Percentiles rank a stretch among this genome's conserved stretches.
These are phyloP conservation scores for Ophidiomyces ophidiicola DNA, from an alignment of 2,329 filamentous ascomycete species.

Conservation along the genomic window DNA sequence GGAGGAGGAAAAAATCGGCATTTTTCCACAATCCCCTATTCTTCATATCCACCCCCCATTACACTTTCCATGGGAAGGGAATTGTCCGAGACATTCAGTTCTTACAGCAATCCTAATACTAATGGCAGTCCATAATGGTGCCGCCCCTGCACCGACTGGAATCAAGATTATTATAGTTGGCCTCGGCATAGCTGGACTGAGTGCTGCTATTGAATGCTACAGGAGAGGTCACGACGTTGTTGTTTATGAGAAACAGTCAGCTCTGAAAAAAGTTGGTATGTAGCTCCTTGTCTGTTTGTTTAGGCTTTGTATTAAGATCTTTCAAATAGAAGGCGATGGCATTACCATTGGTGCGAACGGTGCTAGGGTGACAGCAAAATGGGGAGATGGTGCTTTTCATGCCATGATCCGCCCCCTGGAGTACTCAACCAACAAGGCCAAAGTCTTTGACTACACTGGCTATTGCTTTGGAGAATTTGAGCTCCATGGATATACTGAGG, in stretches of 20 bases:
- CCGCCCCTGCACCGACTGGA: background rate
- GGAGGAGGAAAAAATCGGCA: no score
- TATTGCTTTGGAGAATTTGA: background rate
- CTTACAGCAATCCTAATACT: background rate
- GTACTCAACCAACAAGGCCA: background rate
- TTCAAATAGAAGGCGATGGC: conserved; percentile 11
- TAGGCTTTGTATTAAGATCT: no score
- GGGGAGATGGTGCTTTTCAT: conserved; percentile 10
- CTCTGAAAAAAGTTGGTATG: conserved; percentile 9
- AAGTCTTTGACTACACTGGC: conserved; percentile 7
- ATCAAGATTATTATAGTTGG: conserved; percentile 15
- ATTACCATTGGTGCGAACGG: conserved; percentile 12
- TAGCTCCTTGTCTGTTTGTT: no score
- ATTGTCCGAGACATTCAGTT: background rate
- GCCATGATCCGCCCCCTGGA: conserved; percentile 2
- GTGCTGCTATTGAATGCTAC: conserved; percentile 13
- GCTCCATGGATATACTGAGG: conserved; percentile 6
- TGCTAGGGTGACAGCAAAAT: conserved; percentile 8
- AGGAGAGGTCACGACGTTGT: conserved; percentile 12
- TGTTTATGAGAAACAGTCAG: conserved; percentile 9
- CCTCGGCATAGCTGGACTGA: conserved; percentile 10
- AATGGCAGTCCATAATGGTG: background rate
- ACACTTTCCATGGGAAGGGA: background rate
- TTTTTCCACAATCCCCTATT: background rate
- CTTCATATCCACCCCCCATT: background rate